Conservation (phyloP, 2,329 filamentous ascomycete species). For the Aspergillus sp. region DNA sequence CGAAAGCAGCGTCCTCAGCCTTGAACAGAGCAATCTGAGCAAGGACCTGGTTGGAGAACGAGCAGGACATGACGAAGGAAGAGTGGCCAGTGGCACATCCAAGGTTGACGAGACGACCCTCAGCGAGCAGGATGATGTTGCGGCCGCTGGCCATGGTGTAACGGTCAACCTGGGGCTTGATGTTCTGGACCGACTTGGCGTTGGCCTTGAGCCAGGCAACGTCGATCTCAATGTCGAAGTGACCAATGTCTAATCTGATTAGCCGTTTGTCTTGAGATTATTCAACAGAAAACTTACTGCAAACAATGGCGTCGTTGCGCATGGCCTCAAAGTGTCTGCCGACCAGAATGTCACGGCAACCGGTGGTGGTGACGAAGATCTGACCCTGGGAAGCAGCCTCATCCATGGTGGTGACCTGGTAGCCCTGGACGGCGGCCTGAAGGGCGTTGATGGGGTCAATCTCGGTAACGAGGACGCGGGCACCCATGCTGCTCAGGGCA, state of each 20-base stretch:
- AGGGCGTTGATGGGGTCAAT: constrained; percentile 99
- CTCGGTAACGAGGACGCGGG: constrained; percentile 92
- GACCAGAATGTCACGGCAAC: constrained; percentile 95
- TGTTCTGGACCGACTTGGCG: constrained; percentile 88
- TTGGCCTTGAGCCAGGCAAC: constrained; percentile 99
- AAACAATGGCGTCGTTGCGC: constrained; percentile 96
- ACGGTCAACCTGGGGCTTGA: constrained; percentile 99
- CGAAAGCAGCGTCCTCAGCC: constrained; percentile 78
- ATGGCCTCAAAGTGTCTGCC: constrained; percentile 91
- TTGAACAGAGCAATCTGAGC: constrained; percentile 99
- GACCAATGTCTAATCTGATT: constrained; percentile 72
- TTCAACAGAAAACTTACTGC: constrained; percentile 59
- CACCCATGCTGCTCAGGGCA: constrained; percentile 95
- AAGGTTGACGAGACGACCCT: constrained; percentile 98
- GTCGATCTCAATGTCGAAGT: constrained; percentile 99
- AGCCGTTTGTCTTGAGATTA: background rate
- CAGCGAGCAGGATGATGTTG: constrained; percentile 96
- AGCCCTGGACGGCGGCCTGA: constrained; percentile 95
- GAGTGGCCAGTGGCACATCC: constrained; percentile 99
- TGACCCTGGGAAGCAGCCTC: constrained; percentile 84
- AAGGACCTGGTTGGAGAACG: constrained; percentile 99
- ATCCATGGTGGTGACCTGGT: constrained; percentile 96
- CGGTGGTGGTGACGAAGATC: constrained; percentile 99
- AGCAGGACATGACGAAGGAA: constrained; percentile 99
- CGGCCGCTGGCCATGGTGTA: constrained; percentile 90